These are phyloP conservation scores for Pichia paraexigua DNA, from an alignment of 805 yeast species.

Conservation along the genomic window DNA sequence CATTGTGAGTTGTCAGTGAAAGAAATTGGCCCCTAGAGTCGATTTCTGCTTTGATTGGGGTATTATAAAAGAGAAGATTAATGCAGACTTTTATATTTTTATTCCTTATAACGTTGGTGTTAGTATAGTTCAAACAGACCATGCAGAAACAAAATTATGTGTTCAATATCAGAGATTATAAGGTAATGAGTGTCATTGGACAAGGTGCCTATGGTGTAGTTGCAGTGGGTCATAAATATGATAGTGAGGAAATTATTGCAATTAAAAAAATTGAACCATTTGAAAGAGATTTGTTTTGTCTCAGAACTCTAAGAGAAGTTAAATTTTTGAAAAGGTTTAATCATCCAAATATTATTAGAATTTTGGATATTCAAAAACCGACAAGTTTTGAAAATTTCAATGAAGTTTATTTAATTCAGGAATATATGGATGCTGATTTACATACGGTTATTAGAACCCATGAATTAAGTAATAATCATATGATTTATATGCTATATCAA, in stretches of 20 bases:
- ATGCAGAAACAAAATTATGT: conserved; percentile 37
- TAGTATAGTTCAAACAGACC: neutral
- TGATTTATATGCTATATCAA: conserved; percentile 65
- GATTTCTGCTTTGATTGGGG: neutral
- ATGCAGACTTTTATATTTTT: too few relatives aligned
- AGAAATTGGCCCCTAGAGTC: neutral
- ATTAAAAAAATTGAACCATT: conserved; percentile 73
- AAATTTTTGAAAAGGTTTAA: conserved; percentile 56
- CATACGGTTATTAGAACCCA: conserved; percentile 54
- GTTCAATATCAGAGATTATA: conserved; percentile 57
- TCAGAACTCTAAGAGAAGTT: conserved; percentile 65
- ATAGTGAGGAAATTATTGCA: conserved; percentile 56
- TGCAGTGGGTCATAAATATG: conserved; percentile 57
- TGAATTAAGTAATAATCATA: conserved; percentile 54
- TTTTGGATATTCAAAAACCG: conserved; percentile 63
- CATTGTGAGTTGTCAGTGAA: neutral
- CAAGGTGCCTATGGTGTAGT: conserved; percentile 83
- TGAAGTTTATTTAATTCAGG: conserved; percentile 72
- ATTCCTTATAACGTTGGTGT: neutral
- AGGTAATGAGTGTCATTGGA: conserved; percentile 54
- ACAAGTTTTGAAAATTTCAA: conserved; percentile 46
- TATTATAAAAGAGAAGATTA: neutral
- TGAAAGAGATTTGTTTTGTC: conserved; percentile 53
- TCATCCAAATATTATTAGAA: conserved; percentile 66
- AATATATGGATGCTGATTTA: conserved; percentile 69